Evolutionary conservation across 768 basidiomycete species (phyloP), one percentile per base, ranked within the genome.

Genomic region (Tulasnella sp.): DNA sequence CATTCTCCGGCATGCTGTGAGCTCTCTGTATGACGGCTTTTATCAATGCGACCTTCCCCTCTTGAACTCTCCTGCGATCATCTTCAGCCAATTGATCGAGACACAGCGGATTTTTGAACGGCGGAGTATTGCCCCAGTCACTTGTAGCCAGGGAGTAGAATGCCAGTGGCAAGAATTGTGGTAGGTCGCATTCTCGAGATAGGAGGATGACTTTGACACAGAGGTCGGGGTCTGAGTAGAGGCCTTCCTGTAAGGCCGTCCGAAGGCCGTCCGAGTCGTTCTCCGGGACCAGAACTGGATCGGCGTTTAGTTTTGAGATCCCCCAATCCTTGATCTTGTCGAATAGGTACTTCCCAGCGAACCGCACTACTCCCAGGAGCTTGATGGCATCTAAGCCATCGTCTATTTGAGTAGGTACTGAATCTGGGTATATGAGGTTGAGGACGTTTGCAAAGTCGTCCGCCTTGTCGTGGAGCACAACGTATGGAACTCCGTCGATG

Each of bases 361-460:
- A 21, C 14, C 73, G 36, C 2, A 38, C 44, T 8, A 74, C 38
- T 31, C 73, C 73, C 14, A 74, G 38, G 12, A 40, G 10, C 1
- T 14, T 16, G 73, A 40, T 74, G 18, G 42, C 39, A 21, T 24
- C 27, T 3, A 6, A 39, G 24, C 16, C 14, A 21, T 40, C 5
- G 73, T 40, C 34, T 27, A n/a, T n/a, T 46, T 24, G 44, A 14
- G 38, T 46, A 14, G 39, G 27, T 1, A 40, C 73, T 27, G n/a
- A 14, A 2, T 46, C 21, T 8, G 73, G 73, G 21, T 74, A 74
- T 31, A 74, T 74, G 44, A 74, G 24, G 21, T 74, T 38, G 31
- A 74, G 38, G 44, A 42, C 39, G 21, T 74, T 74, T 24, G 73
- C 31, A 27, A 74, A 74, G 73, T 74, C 73, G 21, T 74, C 73